Evolutionary conservation across 495 filamentous ascomycete genomes (phyloP), one percentile per base, ranked within the genome.

Genomic region (Coniosporium apollinis): DNA sequence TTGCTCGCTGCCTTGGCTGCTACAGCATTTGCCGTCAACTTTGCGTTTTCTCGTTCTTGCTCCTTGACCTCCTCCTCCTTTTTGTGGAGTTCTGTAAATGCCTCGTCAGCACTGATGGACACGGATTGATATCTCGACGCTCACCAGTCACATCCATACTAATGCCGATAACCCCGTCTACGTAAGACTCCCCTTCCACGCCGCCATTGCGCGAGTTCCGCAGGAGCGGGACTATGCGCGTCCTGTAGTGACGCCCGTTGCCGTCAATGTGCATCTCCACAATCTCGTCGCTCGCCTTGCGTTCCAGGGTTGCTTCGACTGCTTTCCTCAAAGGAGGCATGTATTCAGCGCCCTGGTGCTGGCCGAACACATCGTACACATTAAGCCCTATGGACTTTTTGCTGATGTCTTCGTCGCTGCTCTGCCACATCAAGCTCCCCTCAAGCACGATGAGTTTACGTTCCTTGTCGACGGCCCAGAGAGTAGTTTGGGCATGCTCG

Each of bases 111-210:
- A n/a, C n/a, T n/a, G n/a, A n/a, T n/a, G n/a, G n/a, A n/a, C n/a
- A n/a, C n/a, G n/a, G n/a, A n/a, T n/a, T n/a, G n/a, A n/a, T n/a
- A n/a, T n/a, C n/a, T n/a, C n/a, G n/a, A n/a, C n/a, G 24, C 24
- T 8, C 13, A 26, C 24, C 24, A 16, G 30, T 79, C 11, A 79
- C 63, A 47, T 82, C 76, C 58, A 81, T 70, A 36, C 68, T 70
- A 16, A 77, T 58, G 1, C 75, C 77, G 25, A 79, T 77, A 3
- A 76, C 69, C 6, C 77, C 75, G 33, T 75, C 69, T 24, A 79
- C 61, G 13, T 46, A 61, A 19, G 49, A 37, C 16, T 63, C 54
- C 15, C 58, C 58, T 21, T 56, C 53, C n/a, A 58, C 44, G 13
- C 58, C 65, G 19, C 56, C 62, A 29, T 54, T 52, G 4, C 54